Evolutionary conservation across 2,329 filamentous ascomycete species (phyloP), one percentile per base, ranked within the genome.

Genomic region (Sphaerulina musiva): DNA sequence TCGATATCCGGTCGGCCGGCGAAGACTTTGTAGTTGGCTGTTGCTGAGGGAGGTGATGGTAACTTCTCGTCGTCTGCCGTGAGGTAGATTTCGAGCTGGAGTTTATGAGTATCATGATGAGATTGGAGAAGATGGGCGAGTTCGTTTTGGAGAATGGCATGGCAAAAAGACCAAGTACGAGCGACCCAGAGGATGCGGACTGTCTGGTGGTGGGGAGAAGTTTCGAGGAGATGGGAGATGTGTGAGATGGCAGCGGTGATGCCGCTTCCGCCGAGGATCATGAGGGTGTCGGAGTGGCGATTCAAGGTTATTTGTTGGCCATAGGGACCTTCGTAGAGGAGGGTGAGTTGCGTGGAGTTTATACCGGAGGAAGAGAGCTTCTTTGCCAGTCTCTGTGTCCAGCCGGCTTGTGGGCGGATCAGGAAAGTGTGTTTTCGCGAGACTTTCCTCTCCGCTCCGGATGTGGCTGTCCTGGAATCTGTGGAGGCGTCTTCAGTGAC

Each of bases 391-490:
- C 72, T 68, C 4, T 68, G 70, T 2, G 78, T 80, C 68, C 76
- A 78, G 47, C 78, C 76, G 46, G 74, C 68, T 58, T 74, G 78
- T 0, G 77, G 78, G 1, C 77, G 72, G 48, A 80, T 73, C 59
- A 75, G 73, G 61, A 79, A 79, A 5, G 72, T 68, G 5, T 79
- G 62, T 42, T 36, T 12, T n/a, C 66, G 64, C 6, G 17, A 10
- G 39, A 23, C 6, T 14, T 36, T 10, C 26, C 14, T 46, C 40
- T 26, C 46, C 38, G 44, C 42, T 23, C n/a, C 31, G 32, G 29
- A 42, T 26, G 8, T 11, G 11, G 9, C 20, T 2, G n/a, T 48
- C 38, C 4, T n/a, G 31, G 12, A 23, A 1, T 10, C 39, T 14
- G n/a, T 20, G 6, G 14, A 8, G 29, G 23, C 44, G 3, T 20